These are phyloP conservation scores for Flaveria ramosissima DNA, from an alignment of 129 eudicot genomes.

Conservation along the genomic window DNA sequence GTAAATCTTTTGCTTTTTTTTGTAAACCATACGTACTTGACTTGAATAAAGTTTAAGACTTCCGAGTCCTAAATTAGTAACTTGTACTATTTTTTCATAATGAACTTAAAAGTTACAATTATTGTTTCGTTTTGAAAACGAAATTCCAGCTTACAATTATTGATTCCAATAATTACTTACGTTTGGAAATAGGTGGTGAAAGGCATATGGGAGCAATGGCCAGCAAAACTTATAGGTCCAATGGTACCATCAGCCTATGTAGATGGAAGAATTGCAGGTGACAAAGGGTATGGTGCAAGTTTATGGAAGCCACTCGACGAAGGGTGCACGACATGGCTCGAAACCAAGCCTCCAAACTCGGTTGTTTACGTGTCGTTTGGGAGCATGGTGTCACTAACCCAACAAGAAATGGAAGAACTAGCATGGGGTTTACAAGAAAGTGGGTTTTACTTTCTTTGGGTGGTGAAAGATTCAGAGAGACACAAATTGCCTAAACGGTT, in stretches of 20 bases:
- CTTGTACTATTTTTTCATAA: not conserved
- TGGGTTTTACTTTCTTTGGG: slow-evolving; percentile 50
- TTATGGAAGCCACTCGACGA: slow-evolving; percentile 56
- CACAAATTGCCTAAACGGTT: slow-evolving; percentile 50
- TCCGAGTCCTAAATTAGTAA: not conserved
- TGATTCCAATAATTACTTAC: too few relatives aligned
- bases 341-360: slow-evolving; percentile 44
- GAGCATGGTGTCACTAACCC: slow-evolving; percentile 55
- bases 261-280: slow-evolving; percentile 56
- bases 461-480: slow-evolving; percentile 48
- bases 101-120: not conserved
- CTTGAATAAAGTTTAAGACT: not conserved
- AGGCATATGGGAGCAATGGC: slow-evolving; percentile 39
- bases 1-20: not conserved
- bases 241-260: slow-evolving; percentile 68
- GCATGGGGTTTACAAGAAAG: slow-evolving; percentile 50
- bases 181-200: slow-evolving; percentile 36
- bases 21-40: too few relatives aligned
- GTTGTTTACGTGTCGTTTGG: slow-evolving; percentile 70
- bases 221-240: slow-evolving; percentile 59
- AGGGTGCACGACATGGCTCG: slow-evolving; percentile 55
- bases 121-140: not conserved
- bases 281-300: slow-evolving; percentile 64
- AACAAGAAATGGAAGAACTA: slow-evolving; percentile 54
- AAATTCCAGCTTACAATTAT: too few relatives aligned